phyloP scores from a whole-genome alignment of 169 alveolate genomes.

The Cryptosporidium meleagridis region DNA sequence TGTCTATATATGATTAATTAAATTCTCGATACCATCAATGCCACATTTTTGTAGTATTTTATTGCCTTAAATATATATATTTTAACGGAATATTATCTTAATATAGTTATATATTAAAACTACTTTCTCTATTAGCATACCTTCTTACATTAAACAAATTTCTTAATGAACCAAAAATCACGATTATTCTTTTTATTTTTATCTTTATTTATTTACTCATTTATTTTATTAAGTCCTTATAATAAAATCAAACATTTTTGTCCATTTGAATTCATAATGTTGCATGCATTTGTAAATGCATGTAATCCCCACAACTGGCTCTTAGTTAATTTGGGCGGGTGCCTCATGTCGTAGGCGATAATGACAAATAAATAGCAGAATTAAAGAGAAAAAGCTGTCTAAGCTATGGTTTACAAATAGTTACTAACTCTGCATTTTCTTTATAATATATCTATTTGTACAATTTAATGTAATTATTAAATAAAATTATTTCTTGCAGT shows the following conservation, averaged over 20 bases:
- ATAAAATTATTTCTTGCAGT: no score
- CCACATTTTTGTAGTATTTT: not conserved
- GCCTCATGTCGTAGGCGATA: no score
- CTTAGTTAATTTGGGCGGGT: no score
- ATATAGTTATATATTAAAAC: no score
- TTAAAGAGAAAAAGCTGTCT: no score
- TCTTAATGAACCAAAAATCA: not conserved
- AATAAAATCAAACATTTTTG: not conserved
- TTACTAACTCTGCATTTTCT: not conserved
- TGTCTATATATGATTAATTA: slow-evolving; percentile 4
- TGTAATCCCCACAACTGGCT: not conserved
- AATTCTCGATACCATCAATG: slow-evolving; percentile 16
- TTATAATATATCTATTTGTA: no score
- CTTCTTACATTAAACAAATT: no score
- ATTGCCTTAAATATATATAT: no score
- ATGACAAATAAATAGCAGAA: not conserved
- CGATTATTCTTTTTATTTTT: no score
- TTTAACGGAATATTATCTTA: no score
- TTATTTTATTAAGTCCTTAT: not conserved
- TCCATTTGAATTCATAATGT: not conserved
- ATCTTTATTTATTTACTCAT: not conserved
- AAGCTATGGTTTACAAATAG: no score
- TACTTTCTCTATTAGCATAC: not conserved
- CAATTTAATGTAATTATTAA: no score
- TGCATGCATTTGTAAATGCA: not conserved